phyloP scores from a whole-genome alignment of 495 filamentous ascomycete species.

The Penicillium canescens region DNA sequence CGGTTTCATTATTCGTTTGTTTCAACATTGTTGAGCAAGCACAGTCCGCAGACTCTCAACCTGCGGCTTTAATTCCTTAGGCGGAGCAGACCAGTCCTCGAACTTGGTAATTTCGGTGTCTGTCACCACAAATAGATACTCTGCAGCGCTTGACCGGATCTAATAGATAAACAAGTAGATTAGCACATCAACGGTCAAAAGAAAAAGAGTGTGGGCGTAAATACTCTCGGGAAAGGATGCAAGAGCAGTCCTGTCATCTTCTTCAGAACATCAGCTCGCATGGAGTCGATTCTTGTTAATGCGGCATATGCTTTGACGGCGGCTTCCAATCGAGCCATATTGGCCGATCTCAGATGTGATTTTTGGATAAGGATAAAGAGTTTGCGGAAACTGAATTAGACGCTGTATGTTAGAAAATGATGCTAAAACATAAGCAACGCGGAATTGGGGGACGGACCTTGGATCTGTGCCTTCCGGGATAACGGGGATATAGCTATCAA shows the following conservation, averaged over 20 bases:
- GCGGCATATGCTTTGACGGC: constrained; percentile 76
- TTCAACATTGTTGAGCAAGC: constrained; percentile 5
- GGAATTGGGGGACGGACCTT: constrained; percentile 12
- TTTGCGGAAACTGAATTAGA: constrained; percentile 45
- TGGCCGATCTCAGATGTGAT: constrained; percentile 77
- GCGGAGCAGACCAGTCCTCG: constrained; percentile 43
- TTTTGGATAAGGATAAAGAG: constrained; percentile 72
- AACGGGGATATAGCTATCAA: constrained; percentile 47
- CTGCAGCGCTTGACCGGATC: constrained; percentile 39
- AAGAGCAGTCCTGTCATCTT: constrained; percentile 60
- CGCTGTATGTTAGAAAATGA: background rate
- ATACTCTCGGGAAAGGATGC: constrained; percentile 65
- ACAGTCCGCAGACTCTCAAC: constrained; percentile 31
- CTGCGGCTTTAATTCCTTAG: constrained; percentile 38
- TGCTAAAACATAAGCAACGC: background rate
- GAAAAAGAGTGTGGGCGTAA: constrained; percentile 10
- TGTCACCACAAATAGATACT: constrained; percentile 40
- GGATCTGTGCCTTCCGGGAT: constrained; percentile 18
- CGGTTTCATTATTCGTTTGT: background rate
- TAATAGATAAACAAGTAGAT: constrained; percentile 11
- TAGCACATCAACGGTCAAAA: background rate
- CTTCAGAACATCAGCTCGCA: constrained; percentile 46
- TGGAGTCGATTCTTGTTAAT: constrained; percentile 44
- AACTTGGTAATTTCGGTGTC: constrained; percentile 32
- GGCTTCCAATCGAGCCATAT: constrained; percentile 74